Percentiles rank a stretch among this genome's conserved stretches.
These are phyloP conservation scores for Ogataea wickerhamii DNA, from an alignment of 805 yeast species.

Conservation along the genomic window DNA sequence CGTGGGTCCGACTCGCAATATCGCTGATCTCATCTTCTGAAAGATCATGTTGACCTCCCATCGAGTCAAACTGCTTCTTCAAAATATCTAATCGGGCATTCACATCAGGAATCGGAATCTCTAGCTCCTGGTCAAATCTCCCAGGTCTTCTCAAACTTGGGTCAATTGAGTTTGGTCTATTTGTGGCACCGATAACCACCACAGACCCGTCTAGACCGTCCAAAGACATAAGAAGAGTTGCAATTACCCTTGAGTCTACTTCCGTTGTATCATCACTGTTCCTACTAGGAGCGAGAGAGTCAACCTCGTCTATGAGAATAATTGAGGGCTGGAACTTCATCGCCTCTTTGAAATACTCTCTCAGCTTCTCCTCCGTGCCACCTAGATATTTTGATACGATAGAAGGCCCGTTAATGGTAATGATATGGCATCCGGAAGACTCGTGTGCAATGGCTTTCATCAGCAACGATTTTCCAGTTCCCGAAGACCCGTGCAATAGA, in stretches of 20 bases:
- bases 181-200: slow-evolving; percentile 86
- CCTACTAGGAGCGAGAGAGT: slow-evolving; percentile 83
- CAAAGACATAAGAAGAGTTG: slow-evolving; percentile 78
- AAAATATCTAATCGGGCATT: slow-evolving; percentile 75
- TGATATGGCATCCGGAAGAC: slow-evolving; percentile 68
- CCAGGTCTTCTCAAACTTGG: slow-evolving; percentile 90
- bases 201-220: slow-evolving; percentile 68
- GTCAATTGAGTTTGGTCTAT: slow-evolving; percentile 86
- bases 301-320: slow-evolving; percentile 89
- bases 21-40: slow-evolving; percentile 50
- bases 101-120: slow-evolving; percentile 89
- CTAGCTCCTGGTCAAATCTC: slow-evolving; percentile 89
- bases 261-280: slow-evolving; percentile 85
- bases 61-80: slow-evolving; percentile 51
- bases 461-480: slow-evolving; percentile 93
- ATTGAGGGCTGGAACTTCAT: slow-evolving; percentile 80
- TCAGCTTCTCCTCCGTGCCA: slow-evolving; percentile 83
- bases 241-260: slow-evolving; percentile 85
- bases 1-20: slow-evolving; percentile 82
- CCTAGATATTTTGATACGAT: slow-evolving; percentile 92
- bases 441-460: slow-evolving; percentile 78
- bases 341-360: slow-evolving; percentile 84
- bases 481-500: slow-evolving; percentile 93
- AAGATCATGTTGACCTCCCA: slow-evolving; percentile 48
- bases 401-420: slow-evolving; percentile 85